Base-by-base conservation (phyloP, 306 rosid species). In the Gastrolobium bilobum region DNA sequence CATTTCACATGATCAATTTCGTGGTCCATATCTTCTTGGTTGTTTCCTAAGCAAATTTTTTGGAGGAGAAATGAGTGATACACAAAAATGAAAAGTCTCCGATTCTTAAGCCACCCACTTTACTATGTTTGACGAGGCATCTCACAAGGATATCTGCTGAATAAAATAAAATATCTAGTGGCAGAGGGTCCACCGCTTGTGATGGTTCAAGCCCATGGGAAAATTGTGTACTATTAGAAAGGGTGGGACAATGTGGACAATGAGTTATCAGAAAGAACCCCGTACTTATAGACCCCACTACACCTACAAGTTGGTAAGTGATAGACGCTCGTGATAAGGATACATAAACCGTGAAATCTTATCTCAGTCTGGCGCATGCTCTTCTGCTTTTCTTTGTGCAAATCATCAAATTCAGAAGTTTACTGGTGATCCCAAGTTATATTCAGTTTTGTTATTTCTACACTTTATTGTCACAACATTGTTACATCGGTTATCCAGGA, bases 271-370 rank as follows among this genome's bases (percentile, higher is more conserved):
- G 8, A 60, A 58, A 56, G 65, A 43, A 38, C 10, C 34, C 20
- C 33, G 35, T 43, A 52, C 60, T 10, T 10, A 9, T 34, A 69
- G 77, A 51, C 79, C 84, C 84, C 79, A 70, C 67, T 50, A 46
- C 34, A 47, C 57, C 83, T 40, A 46, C 77, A 67, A 68, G 37
- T 67, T 67, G 75, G 33, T 42, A 53, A 60, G 75, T 34, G 62
- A 58, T 52, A 64, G 79, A 26, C 63, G 77, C 69, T n/a, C 74
- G 0, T 67, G 75, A 80, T 58, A 70, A 71, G 79, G 76, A 70
- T 53, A 14, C 68, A 10, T 56, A 26, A 70, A 44, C 30, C 37
- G 30, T 50, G 37, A 79, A 79, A 63, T 52, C 80, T 74, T 84
- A 69, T 83, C 72, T 30, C 7, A 35, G 46, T 46, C 5, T 43